phyloP scores from a whole-genome alignment of 208 protist species.

The Endotrypanum monterogeii region DNA sequence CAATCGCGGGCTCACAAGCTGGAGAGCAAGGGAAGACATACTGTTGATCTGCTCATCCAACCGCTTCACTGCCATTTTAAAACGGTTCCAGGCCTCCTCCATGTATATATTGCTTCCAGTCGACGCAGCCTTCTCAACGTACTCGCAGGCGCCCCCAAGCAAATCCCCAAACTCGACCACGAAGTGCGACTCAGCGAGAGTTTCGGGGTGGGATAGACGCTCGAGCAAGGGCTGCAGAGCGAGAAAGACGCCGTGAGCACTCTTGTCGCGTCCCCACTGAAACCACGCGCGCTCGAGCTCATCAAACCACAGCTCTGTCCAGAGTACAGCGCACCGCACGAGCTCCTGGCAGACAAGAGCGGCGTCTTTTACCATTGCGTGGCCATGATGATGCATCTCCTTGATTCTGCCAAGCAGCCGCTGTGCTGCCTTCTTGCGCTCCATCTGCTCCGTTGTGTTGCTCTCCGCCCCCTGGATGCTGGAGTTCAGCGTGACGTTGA shows the following conservation, averaged over 20 bases:
- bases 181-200: conserved; percentile 96
- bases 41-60: conserved; percentile 96
- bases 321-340: conserved; percentile 98
- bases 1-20: conserved; percentile 92
- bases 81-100: conserved; percentile 96
- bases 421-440: conserved; percentile 73
- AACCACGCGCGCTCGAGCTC: conserved; percentile 96
- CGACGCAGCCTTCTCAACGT: conserved; percentile 83
- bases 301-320: conserved; percentile 95
- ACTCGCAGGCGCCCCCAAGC: conserved; percentile 61
- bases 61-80: conserved; percentile 95
- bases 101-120: conserved; percentile 87
- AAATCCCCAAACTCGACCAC: conserved; percentile 75
- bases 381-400: conserved; percentile 85
- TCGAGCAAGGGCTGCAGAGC: conserved; percentile 95
- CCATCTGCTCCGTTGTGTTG: conserved; percentile 51
- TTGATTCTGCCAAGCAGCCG: conserved; percentile 78
- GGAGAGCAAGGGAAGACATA: conserved; percentile 95
- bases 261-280: conserved; percentile 96
- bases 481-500: conserved; percentile 96
- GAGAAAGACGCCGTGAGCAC: conserved; percentile 92
- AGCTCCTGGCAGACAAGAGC: conserved; percentile 97
- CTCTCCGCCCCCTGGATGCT: conserved; percentile 38
- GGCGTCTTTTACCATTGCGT: conserved; percentile 94
- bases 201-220: conserved; percentile 92